These are phyloP conservation scores for Tulasnella sp. DNA, from an alignment of 768 basidiomycete species.

Conservation along the genomic window DNA sequence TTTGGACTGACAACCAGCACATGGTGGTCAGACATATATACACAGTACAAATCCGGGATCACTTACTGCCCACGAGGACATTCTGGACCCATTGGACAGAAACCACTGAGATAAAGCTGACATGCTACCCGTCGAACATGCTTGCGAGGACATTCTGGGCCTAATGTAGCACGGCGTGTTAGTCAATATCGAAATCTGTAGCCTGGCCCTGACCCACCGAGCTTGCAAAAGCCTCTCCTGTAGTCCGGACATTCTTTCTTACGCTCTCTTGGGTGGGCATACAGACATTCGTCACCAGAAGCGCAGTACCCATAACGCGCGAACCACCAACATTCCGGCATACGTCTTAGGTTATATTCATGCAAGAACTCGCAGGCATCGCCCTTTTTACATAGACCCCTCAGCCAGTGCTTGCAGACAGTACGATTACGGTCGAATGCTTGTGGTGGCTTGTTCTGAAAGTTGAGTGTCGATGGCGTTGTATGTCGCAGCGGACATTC, in stretches of 20 bases:
- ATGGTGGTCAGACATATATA: too few species aligned
- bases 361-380: conserved; percentile 97
- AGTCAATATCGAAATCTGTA: conserved; percentile 34
- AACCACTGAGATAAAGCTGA: conserved; percentile 81
- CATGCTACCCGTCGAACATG: conserved; percentile 88
- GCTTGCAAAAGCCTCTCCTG: conserved; percentile 86
- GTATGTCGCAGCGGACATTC: conserved; percentile 92
- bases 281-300: conserved; percentile 93
- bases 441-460: conserved; percentile 43
- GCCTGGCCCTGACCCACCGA: conserved; percentile 23
- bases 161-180: conserved; percentile 31
- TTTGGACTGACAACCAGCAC: conserved; percentile 82
- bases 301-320: conserved; percentile 97
- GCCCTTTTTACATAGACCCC: conserved; percentile 96
- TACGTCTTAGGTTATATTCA: conserved; percentile 93
- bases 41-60: conserved; percentile 8
- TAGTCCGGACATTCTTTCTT: conserved; percentile 92
- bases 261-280: conserved; percentile 88
- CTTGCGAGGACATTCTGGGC: conserved; percentile 80
- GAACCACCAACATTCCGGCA: conserved; percentile 99
- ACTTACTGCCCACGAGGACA: conserved; percentile 86
- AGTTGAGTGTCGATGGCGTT: conserved; percentile 75
- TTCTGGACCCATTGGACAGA: conserved; percentile 82
- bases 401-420: conserved; percentile 95
- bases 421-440: conserved; percentile 24